A percentile compares a stretch with the other conserved stretches of the same genome.
phyloP scores from a whole-genome alignment of 345 rosid genomes.

The Corchorus capsularis region DNA sequence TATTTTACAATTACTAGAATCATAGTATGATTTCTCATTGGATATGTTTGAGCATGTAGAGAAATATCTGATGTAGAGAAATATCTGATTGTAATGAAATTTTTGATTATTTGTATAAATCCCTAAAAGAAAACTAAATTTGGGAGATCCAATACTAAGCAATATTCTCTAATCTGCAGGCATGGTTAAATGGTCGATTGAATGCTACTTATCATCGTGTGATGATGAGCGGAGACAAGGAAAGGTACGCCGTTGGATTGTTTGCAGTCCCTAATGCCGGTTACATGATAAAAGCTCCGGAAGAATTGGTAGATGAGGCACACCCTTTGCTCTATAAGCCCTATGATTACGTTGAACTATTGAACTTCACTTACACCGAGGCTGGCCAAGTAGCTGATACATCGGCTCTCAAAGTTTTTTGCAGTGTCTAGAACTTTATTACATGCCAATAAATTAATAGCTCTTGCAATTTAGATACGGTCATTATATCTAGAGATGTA shows the following conservation, averaged over 20 bases:
- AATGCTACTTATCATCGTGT: slow-evolving; percentile 67
- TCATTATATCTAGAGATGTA: too few relatives aligned
- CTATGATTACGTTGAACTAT: slow-evolving; percentile 53
- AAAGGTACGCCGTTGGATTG: slow-evolving; percentile 59
- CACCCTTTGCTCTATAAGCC: slow-evolving; percentile 59
- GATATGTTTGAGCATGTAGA: too few relatives aligned
- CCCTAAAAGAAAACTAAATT: not conserved
- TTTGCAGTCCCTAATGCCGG: slow-evolving; percentile 60
- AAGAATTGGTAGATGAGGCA: slow-evolving; percentile 53
- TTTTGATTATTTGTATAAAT: too few relatives aligned
- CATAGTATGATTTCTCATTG: too few relatives aligned
- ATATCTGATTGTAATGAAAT: too few relatives aligned
- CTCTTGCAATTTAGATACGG: too few relatives aligned
- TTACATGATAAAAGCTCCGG: slow-evolving; percentile 44
- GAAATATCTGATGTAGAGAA: too few relatives aligned
- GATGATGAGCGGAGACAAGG: slow-evolving; percentile 61
- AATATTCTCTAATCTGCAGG: slow-evolving; percentile 39
- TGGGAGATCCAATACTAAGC: not conserved
- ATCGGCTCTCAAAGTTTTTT: slow-evolving; percentile 49
- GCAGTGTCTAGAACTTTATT: slow-evolving; percentile 33
- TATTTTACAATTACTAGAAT: too few relatives aligned
- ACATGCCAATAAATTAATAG: too few relatives aligned
- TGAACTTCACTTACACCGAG: slow-evolving; percentile 45
- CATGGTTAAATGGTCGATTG: slow-evolving; percentile 62
- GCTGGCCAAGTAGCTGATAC: slow-evolving; percentile 44